phyloP scores from a whole-genome alignment of 306 rosid species.

The Cucurbita argyrosperma region DNA sequence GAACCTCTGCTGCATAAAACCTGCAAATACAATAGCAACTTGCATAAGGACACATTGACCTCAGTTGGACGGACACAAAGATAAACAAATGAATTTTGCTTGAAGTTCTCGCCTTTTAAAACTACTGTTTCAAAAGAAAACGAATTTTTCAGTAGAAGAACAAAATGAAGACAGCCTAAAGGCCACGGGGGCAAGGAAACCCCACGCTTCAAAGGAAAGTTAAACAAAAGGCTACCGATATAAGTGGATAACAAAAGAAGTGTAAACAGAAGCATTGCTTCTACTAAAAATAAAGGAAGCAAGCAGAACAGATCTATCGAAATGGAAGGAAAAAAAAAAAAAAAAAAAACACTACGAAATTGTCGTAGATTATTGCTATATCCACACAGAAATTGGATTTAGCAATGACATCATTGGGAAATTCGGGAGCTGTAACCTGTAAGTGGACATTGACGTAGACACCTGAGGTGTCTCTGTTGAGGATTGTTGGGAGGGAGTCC shows the following conservation, averaged over 20 bases:
- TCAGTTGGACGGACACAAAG: not conserved
- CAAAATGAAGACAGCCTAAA: not conserved
- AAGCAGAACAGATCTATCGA: not conserved
- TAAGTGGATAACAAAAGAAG: not conserved
- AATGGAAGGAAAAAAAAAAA: not conserved
- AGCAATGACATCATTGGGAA: not conserved
- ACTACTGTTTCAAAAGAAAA: not conserved
- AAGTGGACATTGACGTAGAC: not conserved
- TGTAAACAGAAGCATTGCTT: not conserved
- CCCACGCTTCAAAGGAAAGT: not conserved
- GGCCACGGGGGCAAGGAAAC: not conserved
- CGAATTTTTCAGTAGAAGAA: not conserved
- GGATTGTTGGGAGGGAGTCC: no score
- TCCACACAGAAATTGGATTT: not conserved
- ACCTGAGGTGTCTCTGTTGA: not conserved
- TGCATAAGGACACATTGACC: not conserved
- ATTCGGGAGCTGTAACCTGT: not conserved
- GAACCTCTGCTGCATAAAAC: conserved; percentile 96
- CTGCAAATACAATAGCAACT: conserved; percentile 27
- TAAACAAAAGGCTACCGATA: not conserved
- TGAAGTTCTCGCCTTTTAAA: not conserved
- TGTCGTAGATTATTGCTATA: not conserved
- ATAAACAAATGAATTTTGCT: not conserved
- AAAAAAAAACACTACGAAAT: not conserved
- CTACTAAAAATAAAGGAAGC: not conserved